A percentile compares a stretch with the other conserved stretches of the same genome.
phyloP scores from a whole-genome alignment of 164 flowering plant species.

The Sedum album region DNA sequence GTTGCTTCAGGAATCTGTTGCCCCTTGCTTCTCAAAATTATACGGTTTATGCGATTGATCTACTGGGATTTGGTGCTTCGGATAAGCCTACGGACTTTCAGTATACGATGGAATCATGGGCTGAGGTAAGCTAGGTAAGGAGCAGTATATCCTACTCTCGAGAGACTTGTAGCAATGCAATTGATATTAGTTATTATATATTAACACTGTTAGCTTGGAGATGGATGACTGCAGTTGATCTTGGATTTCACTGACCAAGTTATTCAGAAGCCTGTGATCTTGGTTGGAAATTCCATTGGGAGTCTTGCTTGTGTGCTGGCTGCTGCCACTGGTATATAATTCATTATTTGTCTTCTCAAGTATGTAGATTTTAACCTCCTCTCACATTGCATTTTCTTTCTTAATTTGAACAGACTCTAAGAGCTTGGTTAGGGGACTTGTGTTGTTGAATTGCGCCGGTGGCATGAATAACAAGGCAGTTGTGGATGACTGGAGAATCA shows the following conservation, averaged over 20 bases:
- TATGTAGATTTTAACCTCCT: background rate
- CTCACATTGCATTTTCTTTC: background rate
- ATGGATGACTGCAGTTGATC: constrained; percentile 41
- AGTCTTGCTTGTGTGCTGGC: constrained; percentile 86
- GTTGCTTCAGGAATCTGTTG: constrained; percentile 58
- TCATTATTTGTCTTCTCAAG: background rate
- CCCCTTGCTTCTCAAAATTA: constrained; percentile 41
- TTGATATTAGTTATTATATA: too few relatives aligned
- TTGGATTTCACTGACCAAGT: constrained; percentile 72
- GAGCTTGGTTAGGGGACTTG: constrained; percentile 57
- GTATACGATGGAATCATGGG: constrained; percentile 89
- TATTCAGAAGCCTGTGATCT: constrained; percentile 64
- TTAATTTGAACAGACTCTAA: constrained; percentile 31
- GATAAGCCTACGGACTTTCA: constrained; percentile 71
- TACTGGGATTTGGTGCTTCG: constrained; percentile 85
- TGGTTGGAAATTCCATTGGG: constrained; percentile 87
- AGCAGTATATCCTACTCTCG: background rate
- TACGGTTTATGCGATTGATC: constrained; percentile 77
- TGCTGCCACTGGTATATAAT: constrained; percentile 63
- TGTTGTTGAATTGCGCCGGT: constrained; percentile 82
- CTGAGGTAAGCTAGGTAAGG: too few relatives aligned
- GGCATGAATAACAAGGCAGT: constrained; percentile 98
- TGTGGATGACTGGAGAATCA: constrained; percentile 97
- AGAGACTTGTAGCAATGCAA: background rate
- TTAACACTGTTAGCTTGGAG: background rate